Percentiles rank a stretch among this genome's conserved stretches.
Conservation (phyloP, 257 asterid species). For the Salvia splendens region DNA sequence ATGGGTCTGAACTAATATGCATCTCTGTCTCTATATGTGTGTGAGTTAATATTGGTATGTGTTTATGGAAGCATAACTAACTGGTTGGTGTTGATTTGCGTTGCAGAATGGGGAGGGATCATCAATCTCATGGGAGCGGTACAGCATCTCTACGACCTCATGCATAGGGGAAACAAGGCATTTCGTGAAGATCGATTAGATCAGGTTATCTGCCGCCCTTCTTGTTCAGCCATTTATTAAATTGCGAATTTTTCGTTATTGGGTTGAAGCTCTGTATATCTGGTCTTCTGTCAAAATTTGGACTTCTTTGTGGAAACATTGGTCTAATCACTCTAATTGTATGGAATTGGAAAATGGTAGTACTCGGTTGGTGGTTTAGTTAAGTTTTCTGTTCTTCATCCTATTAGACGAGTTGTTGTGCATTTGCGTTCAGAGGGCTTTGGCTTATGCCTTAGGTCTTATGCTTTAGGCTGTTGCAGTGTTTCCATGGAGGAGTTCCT, state of each 20-base stretch:
- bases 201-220: constrained; percentile 54
- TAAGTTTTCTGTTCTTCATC: constrained; percentile 3
- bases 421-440: not conserved
- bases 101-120: constrained; percentile 59
- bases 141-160: constrained; percentile 53
- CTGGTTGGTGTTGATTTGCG: constrained; percentile 32
- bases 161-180: constrained; percentile 68
- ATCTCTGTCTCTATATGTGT: not conserved
- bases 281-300: not conserved
- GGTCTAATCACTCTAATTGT: constrained; percentile 15
- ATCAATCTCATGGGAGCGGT: constrained; percentile 69
- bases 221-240: constrained; percentile 16
- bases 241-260: not conserved
- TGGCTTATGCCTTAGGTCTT: constrained; percentile 12
- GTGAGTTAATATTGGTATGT: not conserved
- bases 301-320: constrained; percentile 5
- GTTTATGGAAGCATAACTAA: constrained; percentile 1
- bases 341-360: not conserved
- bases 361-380: constrained; percentile 8
- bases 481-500: not conserved
- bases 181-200: constrained; percentile 68
- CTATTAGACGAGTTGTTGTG: not conserved
- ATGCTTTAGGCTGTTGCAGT: not conserved
- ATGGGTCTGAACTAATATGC: constrained; percentile 48
- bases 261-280: not conserved